Evolutionary conservation across 2,329 filamentous ascomycete genomes (phyloP), one percentile per base, ranked within the genome.

Genomic region (Colletotrichum neosansevieriae): DNA sequence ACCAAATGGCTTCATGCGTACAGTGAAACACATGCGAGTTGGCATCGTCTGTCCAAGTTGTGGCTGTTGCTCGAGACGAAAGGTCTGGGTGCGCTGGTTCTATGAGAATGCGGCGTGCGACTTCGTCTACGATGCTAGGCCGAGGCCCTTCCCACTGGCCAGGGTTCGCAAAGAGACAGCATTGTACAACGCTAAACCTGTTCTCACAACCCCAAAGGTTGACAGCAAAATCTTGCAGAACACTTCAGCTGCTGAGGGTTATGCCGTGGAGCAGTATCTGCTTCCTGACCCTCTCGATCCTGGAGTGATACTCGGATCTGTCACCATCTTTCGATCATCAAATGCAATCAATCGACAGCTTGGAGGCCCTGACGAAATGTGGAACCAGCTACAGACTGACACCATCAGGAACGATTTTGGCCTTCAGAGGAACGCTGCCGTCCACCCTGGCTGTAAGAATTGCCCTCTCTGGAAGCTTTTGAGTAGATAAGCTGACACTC

Each of bases 11-110:
- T 32, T 45, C n/a, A 10, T 67, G 13, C 84, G 86, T 3, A 84
- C 85, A 0, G 83, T 86, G 11, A 78, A 80, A 3, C 76, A 81
- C 9, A 88, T 85, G 63, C 90, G 88, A 73, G 81, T 82, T 58
- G 92, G 91, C 0, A 86, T 93, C 53, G 86, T 91, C 2, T 94
- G 92, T 72, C 88, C 88, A 0, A 67, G 78, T 1, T 94, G 92
- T 71, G 79, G 82, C 0, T 84, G 87, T 45, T 92, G 91, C 72
- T 88, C 84, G 47, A 83, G 88, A 2, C 84, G 91, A 1, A 80
- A 85, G 13, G 77, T 83, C 24, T 94, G 91, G 89, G 78, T 77
- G 5, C 82, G 84, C 1, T 93, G 90, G 90, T 76, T 79, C 29
- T 94, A 91, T 68, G 80, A 84, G 49, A 86, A 83, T 13, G 70